Percentiles rank a stretch among this genome's conserved stretches.
Evolutionary conservation across 2,329 filamentous ascomycete species (phyloP).

Genomic region (Trichothecium sympodiale): DNA sequence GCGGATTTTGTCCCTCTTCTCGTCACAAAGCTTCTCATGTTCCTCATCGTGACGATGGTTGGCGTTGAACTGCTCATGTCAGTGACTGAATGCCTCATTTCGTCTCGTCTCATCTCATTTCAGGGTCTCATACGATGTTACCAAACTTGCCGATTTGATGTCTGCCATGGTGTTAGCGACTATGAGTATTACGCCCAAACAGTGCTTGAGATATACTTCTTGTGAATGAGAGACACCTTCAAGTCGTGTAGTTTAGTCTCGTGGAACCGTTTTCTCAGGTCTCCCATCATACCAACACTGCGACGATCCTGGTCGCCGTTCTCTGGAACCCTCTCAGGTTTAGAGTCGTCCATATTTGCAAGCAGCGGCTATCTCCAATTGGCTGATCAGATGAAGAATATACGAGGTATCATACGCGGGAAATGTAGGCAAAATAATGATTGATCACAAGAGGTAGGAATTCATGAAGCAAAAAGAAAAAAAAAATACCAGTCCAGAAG

Average conservation of each 20-base stretch:
- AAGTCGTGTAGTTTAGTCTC: conserved; percentile 43
- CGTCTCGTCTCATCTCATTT: neutral
- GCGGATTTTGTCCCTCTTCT: conserved; percentile 61
- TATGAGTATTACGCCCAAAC: neutral
- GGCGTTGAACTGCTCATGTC: conserved; percentile 51
- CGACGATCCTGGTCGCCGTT: neutral
- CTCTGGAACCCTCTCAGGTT: neutral
- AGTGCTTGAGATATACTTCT: conserved; percentile 34
- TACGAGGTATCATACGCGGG: no score
- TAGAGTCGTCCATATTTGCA: neutral
- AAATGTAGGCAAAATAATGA: no score
- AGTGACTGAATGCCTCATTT: neutral
- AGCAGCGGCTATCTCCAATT: no score
- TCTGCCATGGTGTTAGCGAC: conserved; percentile 11
- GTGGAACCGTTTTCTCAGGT: conserved; percentile 44
- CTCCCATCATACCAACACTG: conserved; percentile 25
- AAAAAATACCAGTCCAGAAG: no score
- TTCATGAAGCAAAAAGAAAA: no score
- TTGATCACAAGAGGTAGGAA: no score
- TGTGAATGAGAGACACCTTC: conserved; percentile 45
- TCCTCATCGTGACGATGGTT: conserved; percentile 91
- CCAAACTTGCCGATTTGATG: conserved; percentile 51
- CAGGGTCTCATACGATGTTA: conserved; percentile 38
- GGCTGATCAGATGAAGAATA: no score
- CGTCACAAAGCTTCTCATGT: conserved; percentile 76